phyloP scores from a whole-genome alignment of 192 early-diverging fungal genomes.

The Podila clonocystis region DNA sequence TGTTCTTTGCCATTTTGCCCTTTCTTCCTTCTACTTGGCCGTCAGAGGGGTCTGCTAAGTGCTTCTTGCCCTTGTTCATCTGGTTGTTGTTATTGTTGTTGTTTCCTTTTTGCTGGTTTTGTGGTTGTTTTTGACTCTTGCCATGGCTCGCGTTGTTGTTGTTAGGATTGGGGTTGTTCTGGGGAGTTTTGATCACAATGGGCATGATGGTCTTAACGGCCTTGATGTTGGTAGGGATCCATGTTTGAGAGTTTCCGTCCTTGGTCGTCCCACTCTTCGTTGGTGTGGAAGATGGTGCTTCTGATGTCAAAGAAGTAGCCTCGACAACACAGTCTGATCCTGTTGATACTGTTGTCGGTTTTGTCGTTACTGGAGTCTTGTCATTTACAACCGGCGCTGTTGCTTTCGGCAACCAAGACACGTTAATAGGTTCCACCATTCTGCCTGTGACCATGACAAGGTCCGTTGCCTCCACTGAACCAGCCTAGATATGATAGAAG shows the following conservation, averaged over 20 bases:
- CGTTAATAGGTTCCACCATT: conserved; percentile 37
- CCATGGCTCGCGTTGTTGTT: background rate
- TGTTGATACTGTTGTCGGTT: conserved; percentile 1
- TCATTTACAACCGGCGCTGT: background rate
- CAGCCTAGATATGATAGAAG: background rate
- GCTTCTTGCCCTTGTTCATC: conserved; percentile 11
- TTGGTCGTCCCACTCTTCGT: background rate
- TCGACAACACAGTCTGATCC: background rate
- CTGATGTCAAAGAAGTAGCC: background rate
- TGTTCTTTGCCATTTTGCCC: conserved; percentile 5
- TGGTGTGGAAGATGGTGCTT: background rate
- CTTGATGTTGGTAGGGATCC: conserved; percentile 37
- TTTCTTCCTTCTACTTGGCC: background rate
- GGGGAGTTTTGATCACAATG: conserved; percentile 27
- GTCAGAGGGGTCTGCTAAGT: background rate
- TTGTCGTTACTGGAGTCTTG: background rate
- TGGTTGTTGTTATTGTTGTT: background rate
- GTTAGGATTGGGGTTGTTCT: background rate
- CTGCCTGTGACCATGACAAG: conserved; percentile 26
- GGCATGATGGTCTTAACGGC: conserved; percentile 36
- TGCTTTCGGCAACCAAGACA: conserved; percentile 38
- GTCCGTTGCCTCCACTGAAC: conserved; percentile 13
- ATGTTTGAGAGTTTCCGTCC: background rate
- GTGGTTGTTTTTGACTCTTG: conserved; percentile 3
- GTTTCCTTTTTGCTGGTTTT: background rate